Conservation (phyloP, 192 early-diverging fungal species). For the Backusella circina region DNA sequence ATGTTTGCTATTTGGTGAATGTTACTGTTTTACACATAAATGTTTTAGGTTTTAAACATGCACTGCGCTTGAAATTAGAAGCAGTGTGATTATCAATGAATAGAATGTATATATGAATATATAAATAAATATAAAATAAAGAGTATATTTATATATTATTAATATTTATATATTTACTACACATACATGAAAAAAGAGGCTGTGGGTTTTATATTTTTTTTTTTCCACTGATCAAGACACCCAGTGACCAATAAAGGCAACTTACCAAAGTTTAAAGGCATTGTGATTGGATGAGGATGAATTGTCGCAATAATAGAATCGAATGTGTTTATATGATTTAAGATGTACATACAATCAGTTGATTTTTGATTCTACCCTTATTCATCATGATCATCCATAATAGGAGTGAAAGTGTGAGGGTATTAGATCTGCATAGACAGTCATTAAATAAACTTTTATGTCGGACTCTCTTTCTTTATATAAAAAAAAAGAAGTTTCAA, state of each 20-base stretch:
- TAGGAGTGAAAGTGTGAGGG: background rate
- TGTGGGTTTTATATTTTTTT: background rate
- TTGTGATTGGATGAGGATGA: background rate
- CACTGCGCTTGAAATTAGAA: background rate
- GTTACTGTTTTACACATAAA: background rate
- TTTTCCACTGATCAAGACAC: background rate
- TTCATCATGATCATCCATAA: background rate
- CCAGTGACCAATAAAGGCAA: background rate
- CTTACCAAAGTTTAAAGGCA: background rate
- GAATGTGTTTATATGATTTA: conserved; percentile 1
- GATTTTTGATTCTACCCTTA: background rate
- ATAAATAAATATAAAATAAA: background rate
- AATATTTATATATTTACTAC: too few relatives aligned
- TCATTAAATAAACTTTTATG: background rate
- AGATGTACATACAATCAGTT: background rate
- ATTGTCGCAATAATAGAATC: background rate
- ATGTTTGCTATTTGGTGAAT: too few relatives aligned
- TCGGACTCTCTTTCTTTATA: background rate
- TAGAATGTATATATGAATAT: background rate
- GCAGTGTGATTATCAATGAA: background rate
- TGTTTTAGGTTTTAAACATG: background rate
- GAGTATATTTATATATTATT: background rate
- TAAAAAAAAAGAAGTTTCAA: background rate
- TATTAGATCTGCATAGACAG: background rate
- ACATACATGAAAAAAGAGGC: background rate